Conservation (phyloP, 148 eudicot species). For the Vaccinium corymbosum region DNA sequence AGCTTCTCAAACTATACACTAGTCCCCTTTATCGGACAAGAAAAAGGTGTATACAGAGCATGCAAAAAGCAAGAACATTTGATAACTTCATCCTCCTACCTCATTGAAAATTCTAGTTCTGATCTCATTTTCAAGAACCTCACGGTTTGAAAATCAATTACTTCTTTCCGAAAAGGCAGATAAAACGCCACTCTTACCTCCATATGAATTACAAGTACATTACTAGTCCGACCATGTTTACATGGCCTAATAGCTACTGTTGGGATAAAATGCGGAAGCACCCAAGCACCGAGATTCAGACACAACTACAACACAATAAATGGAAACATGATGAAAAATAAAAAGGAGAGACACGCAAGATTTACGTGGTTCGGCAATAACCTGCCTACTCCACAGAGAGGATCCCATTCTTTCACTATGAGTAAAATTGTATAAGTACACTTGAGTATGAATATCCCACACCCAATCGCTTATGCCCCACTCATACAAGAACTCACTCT, state of each 20-base stretch:
- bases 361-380: no score
- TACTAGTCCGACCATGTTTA: not conserved
- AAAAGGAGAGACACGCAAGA: no score
- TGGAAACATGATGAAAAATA: no score
- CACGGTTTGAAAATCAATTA: not conserved
- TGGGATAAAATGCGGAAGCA: no score
- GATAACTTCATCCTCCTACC: not conserved
- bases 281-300: no score
- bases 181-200: not conserved
- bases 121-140: not conserved
- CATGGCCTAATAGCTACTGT: not conserved
- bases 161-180: not conserved
- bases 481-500: no score
- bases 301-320: no score
- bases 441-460: no score
- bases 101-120: not conserved
- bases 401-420: no score
- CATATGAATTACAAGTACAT: not conserved
- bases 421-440: no score
- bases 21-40: not conserved
- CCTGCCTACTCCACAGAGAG: no score
- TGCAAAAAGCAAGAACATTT: not conserved
- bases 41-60: not conserved
- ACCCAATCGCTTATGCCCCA: no score
- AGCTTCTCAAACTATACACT: not conserved